These are phyloP conservation scores for Aureobasidium leucospermi DNA, from an alignment of 2,329 filamentous ascomycete genomes.

Conservation along the genomic window DNA sequence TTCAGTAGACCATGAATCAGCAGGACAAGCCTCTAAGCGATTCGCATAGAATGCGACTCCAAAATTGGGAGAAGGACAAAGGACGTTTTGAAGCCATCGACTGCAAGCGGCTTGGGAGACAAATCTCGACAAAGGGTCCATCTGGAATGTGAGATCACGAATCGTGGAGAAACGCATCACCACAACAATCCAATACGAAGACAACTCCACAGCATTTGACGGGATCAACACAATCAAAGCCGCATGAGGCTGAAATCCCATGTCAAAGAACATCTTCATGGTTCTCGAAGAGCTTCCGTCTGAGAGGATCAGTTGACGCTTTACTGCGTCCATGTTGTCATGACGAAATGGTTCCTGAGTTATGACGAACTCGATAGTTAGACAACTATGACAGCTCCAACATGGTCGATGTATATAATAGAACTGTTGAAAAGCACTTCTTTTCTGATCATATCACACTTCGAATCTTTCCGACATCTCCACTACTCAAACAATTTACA, in stretches of 20 bases:
- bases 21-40: neutral
- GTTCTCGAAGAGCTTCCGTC: neutral
- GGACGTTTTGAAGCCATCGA: neutral
- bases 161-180: neutral
- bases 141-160: neutral
- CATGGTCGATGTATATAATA: neutral
- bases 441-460: neutral
- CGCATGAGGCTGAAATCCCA: neutral
- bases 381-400: neutral
- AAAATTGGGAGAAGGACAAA: neutral
- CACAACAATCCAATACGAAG: neutral
- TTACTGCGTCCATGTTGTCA: constrained; percentile 8
- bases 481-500: constrained; percentile 4
- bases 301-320: constrained; percentile 2
- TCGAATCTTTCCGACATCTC: neutral
- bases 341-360: constrained; percentile 13
- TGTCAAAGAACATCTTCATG: neutral
- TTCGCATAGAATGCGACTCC: neutral
- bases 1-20: too few species aligned
- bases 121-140: neutral
- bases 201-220: neutral
- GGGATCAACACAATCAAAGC: neutral
- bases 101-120: neutral
- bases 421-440: neutral
- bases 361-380: constrained; percentile 13